phyloP scores from a whole-genome alignment of 2,329 filamentous ascomycete genomes.

The Moelleriella libera region DNA sequence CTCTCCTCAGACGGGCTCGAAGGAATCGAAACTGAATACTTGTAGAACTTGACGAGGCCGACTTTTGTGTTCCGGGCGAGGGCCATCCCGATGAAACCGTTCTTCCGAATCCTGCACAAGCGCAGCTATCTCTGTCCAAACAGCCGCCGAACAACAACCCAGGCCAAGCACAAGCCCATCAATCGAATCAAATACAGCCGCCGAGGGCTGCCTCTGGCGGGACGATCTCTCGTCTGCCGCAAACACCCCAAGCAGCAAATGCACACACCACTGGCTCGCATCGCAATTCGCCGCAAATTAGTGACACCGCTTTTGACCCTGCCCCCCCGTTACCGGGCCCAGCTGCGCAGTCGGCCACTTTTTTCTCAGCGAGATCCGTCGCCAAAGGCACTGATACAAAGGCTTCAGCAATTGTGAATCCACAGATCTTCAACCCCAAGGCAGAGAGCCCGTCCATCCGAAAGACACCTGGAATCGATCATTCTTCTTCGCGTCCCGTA shows the following conservation, averaged over 20 bases:
- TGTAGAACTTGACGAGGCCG: constrained; percentile 61
- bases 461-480: constrained; percentile 79
- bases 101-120: constrained; percentile 23
- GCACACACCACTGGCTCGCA: constrained; percentile 6
- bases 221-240: constrained; percentile 11
- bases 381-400: constrained; percentile 21
- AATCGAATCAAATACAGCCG: neutral
- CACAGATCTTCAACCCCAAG: constrained; percentile 55
- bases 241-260: constrained; percentile 18
- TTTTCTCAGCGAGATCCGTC: constrained; percentile 6
- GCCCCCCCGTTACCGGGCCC: constrained; percentile 29
- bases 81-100: constrained; percentile 67
- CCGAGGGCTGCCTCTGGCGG: constrained; percentile 8
- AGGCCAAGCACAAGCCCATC: constrained; percentile 7
- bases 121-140: constrained; percentile 8
- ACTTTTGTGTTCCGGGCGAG: constrained; percentile 56
- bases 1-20: constrained; percentile 21
- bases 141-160: constrained; percentile 5
- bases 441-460: constrained; percentile 73
- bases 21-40: constrained; percentile 20
- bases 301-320: constrained; percentile 15
- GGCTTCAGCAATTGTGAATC: constrained; percentile 7
- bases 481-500: constrained; percentile 61
- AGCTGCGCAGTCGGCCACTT: constrained; percentile 2
- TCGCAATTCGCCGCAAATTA: constrained; percentile 9